Percentiles rank a stretch among this genome's conserved stretches.
Evolutionary conservation across 164 flowering plant genomes (phyloP).

Genomic region (Saururus chinensis): DNA sequence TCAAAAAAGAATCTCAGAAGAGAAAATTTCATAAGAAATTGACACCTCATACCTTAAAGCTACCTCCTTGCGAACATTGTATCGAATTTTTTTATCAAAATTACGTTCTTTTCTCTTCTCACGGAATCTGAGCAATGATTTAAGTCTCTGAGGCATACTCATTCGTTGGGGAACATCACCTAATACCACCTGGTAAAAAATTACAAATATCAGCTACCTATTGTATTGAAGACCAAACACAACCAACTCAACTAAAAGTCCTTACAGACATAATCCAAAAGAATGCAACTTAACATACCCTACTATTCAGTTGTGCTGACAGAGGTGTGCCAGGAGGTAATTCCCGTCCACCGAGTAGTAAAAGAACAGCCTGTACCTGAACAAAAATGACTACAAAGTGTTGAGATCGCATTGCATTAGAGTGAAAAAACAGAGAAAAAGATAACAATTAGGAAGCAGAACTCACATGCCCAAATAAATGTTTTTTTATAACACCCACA

Average conservation of each 20-base stretch:
- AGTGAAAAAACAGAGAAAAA: neutral
- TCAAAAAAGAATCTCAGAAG: neutral
- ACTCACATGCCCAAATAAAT: neutral
- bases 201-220: slow-evolving; percentile 1
- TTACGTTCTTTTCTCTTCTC: slow-evolving; percentile 17
- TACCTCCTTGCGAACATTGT: slow-evolving; percentile 15
- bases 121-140: slow-evolving; percentile 14
- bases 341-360: slow-evolving; percentile 63
- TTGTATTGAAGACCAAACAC: neutral
- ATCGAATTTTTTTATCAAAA: slow-evolving; percentile 13
- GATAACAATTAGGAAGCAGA: neutral
- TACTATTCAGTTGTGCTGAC: slow-evolving; percentile 21
- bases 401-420: neutral
- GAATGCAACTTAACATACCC: slow-evolving; percentile 22
- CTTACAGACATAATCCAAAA: neutral
- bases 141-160: slow-evolving; percentile 11
- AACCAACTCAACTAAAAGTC: neutral
- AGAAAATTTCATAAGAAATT: neutral
- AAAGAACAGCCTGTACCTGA: slow-evolving; percentile 64
- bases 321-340: slow-evolving; percentile 20
- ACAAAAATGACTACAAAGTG: neutral
- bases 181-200: slow-evolving; percentile 9
- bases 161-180: slow-evolving; percentile 11
- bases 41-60: slow-evolving; percentile 9
- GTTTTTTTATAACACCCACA: too few relatives aligned